A percentile compares a stretch with the other conserved stretches of the same genome.
These are phyloP conservation scores for Plasmodium yoelii DNA, from an alignment of 169 alveolate genomes.

Conservation along the genomic window DNA sequence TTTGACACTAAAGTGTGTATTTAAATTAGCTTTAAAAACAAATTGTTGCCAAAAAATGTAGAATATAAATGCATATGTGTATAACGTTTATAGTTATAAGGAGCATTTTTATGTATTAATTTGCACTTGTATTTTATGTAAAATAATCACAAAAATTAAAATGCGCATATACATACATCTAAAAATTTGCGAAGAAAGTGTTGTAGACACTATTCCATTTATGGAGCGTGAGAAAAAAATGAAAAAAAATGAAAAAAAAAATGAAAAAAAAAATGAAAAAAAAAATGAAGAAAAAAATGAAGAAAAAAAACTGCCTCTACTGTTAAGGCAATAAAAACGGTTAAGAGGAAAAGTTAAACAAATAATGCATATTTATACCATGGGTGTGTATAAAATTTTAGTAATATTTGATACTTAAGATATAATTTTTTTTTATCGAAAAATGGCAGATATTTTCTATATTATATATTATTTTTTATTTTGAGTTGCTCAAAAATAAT, in stretches of 20 bases:
- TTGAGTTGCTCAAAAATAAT: constrained; percentile 84
- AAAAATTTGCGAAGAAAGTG: not conserved
- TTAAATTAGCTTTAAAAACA: no score
- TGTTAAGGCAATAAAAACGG: no score
- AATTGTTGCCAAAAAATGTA: no score
- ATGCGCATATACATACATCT: not conserved
- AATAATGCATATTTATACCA: no score
- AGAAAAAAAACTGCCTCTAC: not conserved
- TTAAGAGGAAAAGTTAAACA: no score
- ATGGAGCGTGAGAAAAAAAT: not conserved
- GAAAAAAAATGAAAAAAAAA: not conserved
- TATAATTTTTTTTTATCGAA: no score
- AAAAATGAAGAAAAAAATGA: not conserved
- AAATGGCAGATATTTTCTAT: no score
- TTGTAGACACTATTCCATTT: not conserved
- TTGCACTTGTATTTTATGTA: not conserved
- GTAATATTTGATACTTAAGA: no score
- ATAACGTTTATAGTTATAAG: no score
- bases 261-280: not conserved
- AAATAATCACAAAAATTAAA: not conserved
- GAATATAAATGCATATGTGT: no score
- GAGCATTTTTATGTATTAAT: not conserved
- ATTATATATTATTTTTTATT: constrained; percentile 5
- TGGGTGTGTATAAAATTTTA: no score
- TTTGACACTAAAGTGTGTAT: no score